Evolutionary conservation across 805 yeast species (phyloP).

Genomic region (Zygoascus flipseniorum): DNA sequence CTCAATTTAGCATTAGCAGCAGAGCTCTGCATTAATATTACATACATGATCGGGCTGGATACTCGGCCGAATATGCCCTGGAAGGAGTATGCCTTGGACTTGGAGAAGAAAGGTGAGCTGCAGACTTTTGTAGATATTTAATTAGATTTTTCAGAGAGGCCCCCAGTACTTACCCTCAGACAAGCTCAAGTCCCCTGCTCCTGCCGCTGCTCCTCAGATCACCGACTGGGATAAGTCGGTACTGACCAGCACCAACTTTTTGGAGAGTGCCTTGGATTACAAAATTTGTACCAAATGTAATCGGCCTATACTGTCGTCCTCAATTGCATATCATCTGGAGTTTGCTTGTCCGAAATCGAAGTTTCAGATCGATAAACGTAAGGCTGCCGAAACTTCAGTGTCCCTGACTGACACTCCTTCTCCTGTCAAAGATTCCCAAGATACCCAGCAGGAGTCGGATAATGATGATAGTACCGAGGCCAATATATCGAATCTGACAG

Average conservation of each 20-base stretch:
- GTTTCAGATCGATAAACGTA: background rate
- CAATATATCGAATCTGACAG: background rate
- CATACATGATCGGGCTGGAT: background rate
- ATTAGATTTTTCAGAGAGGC: background rate
- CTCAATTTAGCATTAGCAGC: too few relatives aligned
- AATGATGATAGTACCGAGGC: background rate
- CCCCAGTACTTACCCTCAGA: background rate
- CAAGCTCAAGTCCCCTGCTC: background rate
- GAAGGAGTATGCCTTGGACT: constrained; percentile 12
- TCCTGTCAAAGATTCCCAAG: background rate
- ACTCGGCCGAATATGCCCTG: constrained; percentile 2
- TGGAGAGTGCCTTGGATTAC: constrained; percentile 21
- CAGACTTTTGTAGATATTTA: background rate
- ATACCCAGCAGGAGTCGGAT: background rate
- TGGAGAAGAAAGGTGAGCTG: constrained; percentile 1
- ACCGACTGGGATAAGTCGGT: constrained; percentile 19
- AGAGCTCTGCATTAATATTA: too few relatives aligned
- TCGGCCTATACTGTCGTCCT: constrained; percentile 22
- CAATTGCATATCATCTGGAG: constrained; percentile 17
- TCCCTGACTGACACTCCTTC: background rate
- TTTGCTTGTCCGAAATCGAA: constrained; percentile 1
- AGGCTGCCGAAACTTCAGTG: background rate
- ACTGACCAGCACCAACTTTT: constrained; percentile 19
- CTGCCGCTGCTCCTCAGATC: constrained; percentile 3
- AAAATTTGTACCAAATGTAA: constrained; percentile 23